Conservation (phyloP, 2,329 filamentous ascomycete genomes). For the Fusarium fracticaudum region DNA sequence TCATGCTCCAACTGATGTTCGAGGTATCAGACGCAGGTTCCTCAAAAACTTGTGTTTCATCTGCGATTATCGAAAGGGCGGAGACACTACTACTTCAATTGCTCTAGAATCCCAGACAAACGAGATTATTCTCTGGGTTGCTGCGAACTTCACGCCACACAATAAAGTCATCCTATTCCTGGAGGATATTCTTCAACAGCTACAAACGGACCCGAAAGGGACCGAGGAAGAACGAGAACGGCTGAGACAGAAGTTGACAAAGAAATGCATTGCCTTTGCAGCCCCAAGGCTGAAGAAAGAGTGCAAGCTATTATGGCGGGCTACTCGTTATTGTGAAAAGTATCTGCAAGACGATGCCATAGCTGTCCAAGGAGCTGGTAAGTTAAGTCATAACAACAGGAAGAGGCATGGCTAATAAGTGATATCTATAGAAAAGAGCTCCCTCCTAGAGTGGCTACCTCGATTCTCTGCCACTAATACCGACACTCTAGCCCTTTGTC, state of each 20-base stretch:
- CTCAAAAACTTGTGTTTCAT: slow-evolving; percentile 55
- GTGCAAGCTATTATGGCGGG: slow-evolving; percentile 19
- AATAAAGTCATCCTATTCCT: slow-evolving; percentile 47
- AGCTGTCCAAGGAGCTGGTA: slow-evolving; percentile 1
- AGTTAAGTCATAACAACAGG: neutral
- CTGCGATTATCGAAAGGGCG: slow-evolving; percentile 59
- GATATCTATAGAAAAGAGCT: neutral
- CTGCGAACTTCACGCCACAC: slow-evolving; percentile 49
- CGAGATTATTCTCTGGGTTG: slow-evolving; percentile 54
- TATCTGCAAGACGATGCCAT: neutral
- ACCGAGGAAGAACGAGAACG: neutral
- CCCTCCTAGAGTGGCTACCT: slow-evolving; percentile 20
- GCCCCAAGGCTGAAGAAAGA: slow-evolving; percentile 38
- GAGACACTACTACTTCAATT: slow-evolving; percentile 56
- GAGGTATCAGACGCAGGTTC: slow-evolving; percentile 42
- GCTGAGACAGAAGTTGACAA: neutral
- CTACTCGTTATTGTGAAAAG: slow-evolving; percentile 16
- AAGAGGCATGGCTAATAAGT: neutral
- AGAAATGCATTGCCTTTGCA: slow-evolving; percentile 32
- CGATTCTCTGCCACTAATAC: neutral
- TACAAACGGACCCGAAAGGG: neutral
- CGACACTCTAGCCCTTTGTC: slow-evolving; percentile 4
- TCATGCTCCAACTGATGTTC: neutral
- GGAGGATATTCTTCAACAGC: slow-evolving; percentile 27
- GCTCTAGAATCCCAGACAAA: slow-evolving; percentile 49